Evolutionary conservation across 1,284 basidiomycete genomes (phyloP), one percentile per base, ranked within the genome.

Genomic region (Ceratobasidium papillatum): DNA sequence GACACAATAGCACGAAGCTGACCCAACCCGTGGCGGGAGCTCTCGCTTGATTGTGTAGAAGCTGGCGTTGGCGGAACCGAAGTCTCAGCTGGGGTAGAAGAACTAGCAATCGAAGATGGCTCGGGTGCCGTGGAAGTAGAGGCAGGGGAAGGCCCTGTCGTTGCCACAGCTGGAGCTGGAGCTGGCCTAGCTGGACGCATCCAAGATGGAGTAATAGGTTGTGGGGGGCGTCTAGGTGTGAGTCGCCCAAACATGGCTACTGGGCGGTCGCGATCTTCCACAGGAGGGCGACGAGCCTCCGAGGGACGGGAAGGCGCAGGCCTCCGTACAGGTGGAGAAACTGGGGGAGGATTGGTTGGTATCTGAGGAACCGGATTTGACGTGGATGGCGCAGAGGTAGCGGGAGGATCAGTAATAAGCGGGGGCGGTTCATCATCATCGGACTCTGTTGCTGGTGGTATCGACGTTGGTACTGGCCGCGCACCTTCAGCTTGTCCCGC

Each of bases 191-290:
- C 11, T 8, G 47, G 38, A 25, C 66, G 66, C 66, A 71, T 71
- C 66, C 66, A 71, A 27, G 66, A 52, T 27, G 66, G 66, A 9
- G 66, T 71, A 41, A 71, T 59, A 30, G 66, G 52, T n/a, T 56
- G 66, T 14, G 66, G 66, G 9, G 66, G 66, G 7, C 66, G 66
- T 25, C 66, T 56, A 8, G 66, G 66, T 4, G 52, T 58, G 32
- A 54, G 52, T 19, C 66, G 19, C 4, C 66, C 66, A 41, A 71
- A 71, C 66, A 71, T 71, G 12, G 66, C 66, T 25, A 71, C 19
- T 14, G 66, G 66, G n/a, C 54, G 66, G 45, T 45, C 38, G 38
- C 54, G 36, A 38, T 71, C 41, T 19, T 71, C 66, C 2, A 47
- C 25, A 14, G 32, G 2, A 19, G 45, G 14, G 32, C 49, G 34